A percentile compares a stretch with the other conserved stretches of the same genome.
Conservation (phyloP, 2,329 filamentous ascomycete species). For the Zymoseptoria pseudotritici region DNA sequence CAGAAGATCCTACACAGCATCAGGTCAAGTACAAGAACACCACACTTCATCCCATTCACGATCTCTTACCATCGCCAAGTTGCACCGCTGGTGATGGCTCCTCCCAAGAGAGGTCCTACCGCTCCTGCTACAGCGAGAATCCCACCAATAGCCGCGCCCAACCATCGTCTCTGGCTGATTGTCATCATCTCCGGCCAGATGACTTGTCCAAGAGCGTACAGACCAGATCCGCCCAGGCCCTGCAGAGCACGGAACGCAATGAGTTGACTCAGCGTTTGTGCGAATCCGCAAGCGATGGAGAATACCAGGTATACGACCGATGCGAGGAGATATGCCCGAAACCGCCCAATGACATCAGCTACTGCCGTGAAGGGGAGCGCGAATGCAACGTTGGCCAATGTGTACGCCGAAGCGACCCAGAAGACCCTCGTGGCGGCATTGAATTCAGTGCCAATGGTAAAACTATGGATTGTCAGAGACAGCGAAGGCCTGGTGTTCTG, state of each 20-base stretch:
- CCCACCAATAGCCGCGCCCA: constrained; percentile 45
- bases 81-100: neutral
- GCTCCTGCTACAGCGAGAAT: constrained; percentile 5
- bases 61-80: neutral
- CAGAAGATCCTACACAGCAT: neutral
- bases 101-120: constrained; percentile 10
- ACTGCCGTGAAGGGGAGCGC: constrained; percentile 48
- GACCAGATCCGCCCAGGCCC: constrained; percentile 53
- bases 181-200: constrained; percentile 17
- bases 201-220: constrained; percentile 37
- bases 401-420: constrained; percentile 51
- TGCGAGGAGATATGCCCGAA: constrained; percentile 44
- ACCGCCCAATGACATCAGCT: constrained; percentile 50
- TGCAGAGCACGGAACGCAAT: constrained; percentile 56
- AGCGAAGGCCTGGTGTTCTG: neutral
- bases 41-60: neutral
- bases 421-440: constrained; percentile 46
- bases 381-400: constrained; percentile 51
- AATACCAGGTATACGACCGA: constrained; percentile 51
- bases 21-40: neutral
- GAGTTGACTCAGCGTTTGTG: constrained; percentile 45
- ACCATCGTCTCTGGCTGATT: constrained; percentile 33
- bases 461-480: constrained; percentile 26
- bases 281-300: constrained; percentile 47
- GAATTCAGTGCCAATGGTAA: constrained; percentile 50